Conservation (phyloP, 2,329 filamentous ascomycete genomes). For the Clathrospora elynae region DNA sequence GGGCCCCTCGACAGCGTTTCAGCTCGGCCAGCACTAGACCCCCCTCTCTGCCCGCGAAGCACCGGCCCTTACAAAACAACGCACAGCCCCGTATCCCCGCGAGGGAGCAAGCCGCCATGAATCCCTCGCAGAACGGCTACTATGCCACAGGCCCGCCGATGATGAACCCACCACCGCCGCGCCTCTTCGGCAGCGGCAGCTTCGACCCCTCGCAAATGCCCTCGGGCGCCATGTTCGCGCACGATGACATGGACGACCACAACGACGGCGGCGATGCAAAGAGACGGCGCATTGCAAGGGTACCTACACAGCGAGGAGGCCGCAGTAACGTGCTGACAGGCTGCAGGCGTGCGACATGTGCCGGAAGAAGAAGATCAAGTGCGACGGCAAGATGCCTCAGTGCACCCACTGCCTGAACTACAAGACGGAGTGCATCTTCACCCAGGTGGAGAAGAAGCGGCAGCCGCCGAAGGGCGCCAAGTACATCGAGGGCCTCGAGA, state of each 20-base stretch:
- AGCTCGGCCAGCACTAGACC: conserved; percentile 28
- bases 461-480: conserved; percentile 97
- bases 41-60: conserved; percentile 19
- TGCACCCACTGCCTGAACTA: conserved; percentile 98
- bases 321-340: conserved; percentile 27
- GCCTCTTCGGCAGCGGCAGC: conserved; percentile 48
- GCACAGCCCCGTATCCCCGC: conserved; percentile 16
- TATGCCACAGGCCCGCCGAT: conserved; percentile 42
- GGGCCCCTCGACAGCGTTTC: conserved; percentile 39
- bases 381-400: conserved; percentile 91
- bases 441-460: conserved; percentile 97
- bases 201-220: conserved; percentile 47
- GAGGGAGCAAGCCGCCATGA: conserved; percentile 38
- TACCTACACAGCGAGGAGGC: conserved; percentile 50
- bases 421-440: conserved; percentile 97
- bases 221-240: conserved; percentile 48
- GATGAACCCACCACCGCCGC: conserved; percentile 48
- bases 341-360: conserved; percentile 91
- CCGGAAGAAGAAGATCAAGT: conserved; percentile 95
- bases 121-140: conserved; percentile 41
- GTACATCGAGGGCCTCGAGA: conserved; percentile 96
- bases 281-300: conserved; percentile 83
- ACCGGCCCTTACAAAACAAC: conserved; percentile 32
- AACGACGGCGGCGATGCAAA: conserved; percentile 75
- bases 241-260: conserved; percentile 59